Conservation (phyloP, 169 alveolate genomes). For the Perkinsus chesapeaki region DNA sequence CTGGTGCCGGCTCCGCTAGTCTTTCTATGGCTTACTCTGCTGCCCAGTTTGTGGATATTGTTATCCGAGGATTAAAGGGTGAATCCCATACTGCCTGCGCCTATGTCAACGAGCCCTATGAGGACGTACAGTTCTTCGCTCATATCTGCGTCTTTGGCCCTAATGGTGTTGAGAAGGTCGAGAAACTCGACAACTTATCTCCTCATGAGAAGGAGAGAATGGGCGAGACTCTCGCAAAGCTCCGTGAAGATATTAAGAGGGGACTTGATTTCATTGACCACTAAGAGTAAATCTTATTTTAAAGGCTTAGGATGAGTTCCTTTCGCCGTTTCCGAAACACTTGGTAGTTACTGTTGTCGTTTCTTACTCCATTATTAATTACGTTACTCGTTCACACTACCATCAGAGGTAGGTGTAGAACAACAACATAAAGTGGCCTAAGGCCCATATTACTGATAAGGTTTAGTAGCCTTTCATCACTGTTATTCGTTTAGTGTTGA, state of each 20-base stretch:
- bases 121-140: conserved; percentile 1
- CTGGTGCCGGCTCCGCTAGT: conserved; percentile 13
- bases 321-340: neutral
- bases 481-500: neutral
- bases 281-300: neutral
- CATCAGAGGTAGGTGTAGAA: neutral
- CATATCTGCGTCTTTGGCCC: conserved; percentile 25
- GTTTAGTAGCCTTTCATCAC: neutral
- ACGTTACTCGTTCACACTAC: neutral
- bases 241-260: neutral
- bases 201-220: neutral
- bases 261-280: neutral
- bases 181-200: conserved; percentile 26
- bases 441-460: neutral
- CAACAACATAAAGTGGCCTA: neutral
- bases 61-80: neutral
- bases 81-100: conserved; percentile 5
- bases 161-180: conserved; percentile 38
- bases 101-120: neutral
- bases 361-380: neutral
- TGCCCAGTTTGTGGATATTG: conserved; percentile 2
- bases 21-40: conserved; percentile 14
- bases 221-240: neutral
- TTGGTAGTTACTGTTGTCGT: neutral
- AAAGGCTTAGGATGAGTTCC: neutral